Evolutionary conservation across 192 early-diverging fungal species (phyloP), one percentile per base, ranked within the genome.

Genomic region (Coemansia sp.): DNA sequence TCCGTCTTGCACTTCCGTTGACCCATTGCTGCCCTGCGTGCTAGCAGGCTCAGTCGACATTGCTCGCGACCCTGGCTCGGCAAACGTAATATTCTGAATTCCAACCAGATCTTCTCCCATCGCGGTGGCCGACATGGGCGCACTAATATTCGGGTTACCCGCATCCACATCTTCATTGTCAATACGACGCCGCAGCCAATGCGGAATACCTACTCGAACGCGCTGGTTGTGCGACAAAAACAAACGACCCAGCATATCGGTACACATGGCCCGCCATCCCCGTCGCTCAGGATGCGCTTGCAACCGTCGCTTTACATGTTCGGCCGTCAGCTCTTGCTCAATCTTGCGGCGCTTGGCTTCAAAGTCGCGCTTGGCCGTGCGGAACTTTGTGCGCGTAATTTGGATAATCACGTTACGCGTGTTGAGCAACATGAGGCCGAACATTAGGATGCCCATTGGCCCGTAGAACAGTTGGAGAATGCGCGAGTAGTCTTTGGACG

Each of bases 341-440:
- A 79, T 57, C 48, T 66, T 69, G 32, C 35, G 58, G 22, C 73
- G 68, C 37, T 64, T 68, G 14, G 37, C 65, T 24, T 68, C 58
- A 27, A 75, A 56, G 3, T 71, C 78, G 48, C 78, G 78, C 47
- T 64, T 65, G 23, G 72, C 73, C 12, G 35, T 29, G 22, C 57
- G 58, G 29, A 75, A 59, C 66, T 75, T 81, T 24, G 23, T 32
- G 16, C 63, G 58, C 12, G 66, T 75, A 29, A 81, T 65, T 52
- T 81, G 78, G 45, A 72, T 62, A 53, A 81, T 61, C 56, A 81
- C 78, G 19, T 81, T 75, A 54, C 78, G 78, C 18, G 78, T 81
- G 54, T 81, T 68, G 24, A 81, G 62, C 26, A 81, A 64, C 72
- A 81, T 71, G 22, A 81, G 59, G 61, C 78, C 78, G 47, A 81